Evolutionary conservation across 2,329 filamentous ascomycete species (phyloP).

Genomic region (Massarina eburnea): DNA sequence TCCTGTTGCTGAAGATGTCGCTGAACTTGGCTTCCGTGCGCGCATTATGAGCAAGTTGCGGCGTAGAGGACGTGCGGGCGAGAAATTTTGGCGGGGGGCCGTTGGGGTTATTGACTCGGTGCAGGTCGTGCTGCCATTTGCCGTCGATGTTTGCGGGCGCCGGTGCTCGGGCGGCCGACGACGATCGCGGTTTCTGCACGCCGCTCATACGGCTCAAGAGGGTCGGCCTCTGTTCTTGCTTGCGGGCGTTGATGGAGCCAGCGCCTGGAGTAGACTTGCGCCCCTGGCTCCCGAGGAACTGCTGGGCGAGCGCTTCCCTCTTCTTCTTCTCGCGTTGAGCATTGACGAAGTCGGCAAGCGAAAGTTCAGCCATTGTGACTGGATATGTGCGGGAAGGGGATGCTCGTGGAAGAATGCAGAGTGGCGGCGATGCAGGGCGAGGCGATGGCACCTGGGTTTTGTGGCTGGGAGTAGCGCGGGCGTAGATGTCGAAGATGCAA

Average conservation of each 20-base stretch:
- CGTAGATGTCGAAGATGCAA: constrained; percentile 1
- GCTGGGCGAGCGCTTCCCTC: constrained; percentile 70
- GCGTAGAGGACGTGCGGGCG: constrained; percentile 43
- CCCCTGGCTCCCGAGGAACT: constrained; percentile 65
- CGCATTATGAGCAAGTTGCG: constrained; percentile 46
- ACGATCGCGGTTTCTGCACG: constrained; percentile 64
- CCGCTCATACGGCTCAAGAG: constrained; percentile 74
- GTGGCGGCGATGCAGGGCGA: not conserved
- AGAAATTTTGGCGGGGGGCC: constrained; percentile 37
- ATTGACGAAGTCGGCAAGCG: constrained; percentile 36
- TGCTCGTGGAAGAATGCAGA: not conserved
- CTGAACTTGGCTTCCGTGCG: constrained; percentile 46
- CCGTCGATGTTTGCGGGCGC: constrained; percentile 64
- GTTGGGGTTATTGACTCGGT: constrained; percentile 50
- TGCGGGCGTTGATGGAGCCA: constrained; percentile 47
- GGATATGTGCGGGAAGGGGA: not conserved
- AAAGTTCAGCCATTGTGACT: constrained; percentile 23
- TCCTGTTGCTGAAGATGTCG: constrained; percentile 27
- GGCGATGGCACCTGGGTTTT: not conserved
- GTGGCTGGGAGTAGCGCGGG: constrained; percentile 4
- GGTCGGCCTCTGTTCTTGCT: constrained; percentile 51
- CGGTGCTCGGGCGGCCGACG: constrained; percentile 45
- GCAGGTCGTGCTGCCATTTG: constrained; percentile 73
- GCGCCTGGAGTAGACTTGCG: constrained; percentile 60
- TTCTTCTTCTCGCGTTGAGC: constrained; percentile 66